These are phyloP conservation scores for Kodamaea jinghongensis DNA, from an alignment of 805 yeast genomes.

Conservation along the genomic window DNA sequence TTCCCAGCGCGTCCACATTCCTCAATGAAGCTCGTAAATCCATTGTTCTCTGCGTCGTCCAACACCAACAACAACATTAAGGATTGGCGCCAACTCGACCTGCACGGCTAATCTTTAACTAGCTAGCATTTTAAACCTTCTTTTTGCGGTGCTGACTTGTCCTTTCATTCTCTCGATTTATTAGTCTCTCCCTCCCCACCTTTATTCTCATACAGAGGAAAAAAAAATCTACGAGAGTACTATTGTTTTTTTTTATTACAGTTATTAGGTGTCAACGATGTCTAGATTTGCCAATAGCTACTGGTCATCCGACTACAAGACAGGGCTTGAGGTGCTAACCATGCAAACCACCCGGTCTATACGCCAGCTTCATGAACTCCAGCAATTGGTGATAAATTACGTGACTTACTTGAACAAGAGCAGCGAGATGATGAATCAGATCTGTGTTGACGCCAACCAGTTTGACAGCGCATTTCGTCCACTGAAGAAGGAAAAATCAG, in stretches of 20 bases:
- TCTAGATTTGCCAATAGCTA: slow-evolving; percentile 32
- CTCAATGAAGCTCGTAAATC: background rate
- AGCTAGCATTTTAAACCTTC: too few species aligned
- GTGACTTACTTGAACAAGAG: slow-evolving; percentile 35
- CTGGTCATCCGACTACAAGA: slow-evolving; percentile 42
- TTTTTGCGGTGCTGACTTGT: too few species aligned
- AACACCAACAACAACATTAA: too few species aligned
- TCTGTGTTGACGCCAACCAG: slow-evolving; percentile 23
- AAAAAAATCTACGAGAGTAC: too few species aligned
- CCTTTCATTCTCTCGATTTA: too few species aligned
- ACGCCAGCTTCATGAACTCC: slow-evolving; percentile 39
- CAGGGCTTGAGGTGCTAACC: slow-evolving; percentile 33
- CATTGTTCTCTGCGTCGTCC: too few species aligned
- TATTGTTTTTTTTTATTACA: too few species aligned
- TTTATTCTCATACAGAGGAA: too few species aligned
- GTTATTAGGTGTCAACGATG: too few species aligned
- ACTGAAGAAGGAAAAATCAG: background rate
- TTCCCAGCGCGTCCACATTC: slow-evolving; percentile 1
- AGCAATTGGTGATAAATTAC: slow-evolving; percentile 35
- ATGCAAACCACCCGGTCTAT: slow-evolving; percentile 32
- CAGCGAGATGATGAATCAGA: slow-evolving; percentile 30
- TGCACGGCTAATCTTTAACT: too few species aligned
- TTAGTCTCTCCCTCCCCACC: too few species aligned
- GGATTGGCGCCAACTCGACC: too few species aligned
- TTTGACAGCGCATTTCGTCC: slow-evolving; percentile 23